A percentile compares a stretch with the other conserved stretches of the same genome.
Evolutionary conservation across 2,329 filamentous ascomycete genomes (phyloP).

Genomic region (Aspergillus neoniger): DNA sequence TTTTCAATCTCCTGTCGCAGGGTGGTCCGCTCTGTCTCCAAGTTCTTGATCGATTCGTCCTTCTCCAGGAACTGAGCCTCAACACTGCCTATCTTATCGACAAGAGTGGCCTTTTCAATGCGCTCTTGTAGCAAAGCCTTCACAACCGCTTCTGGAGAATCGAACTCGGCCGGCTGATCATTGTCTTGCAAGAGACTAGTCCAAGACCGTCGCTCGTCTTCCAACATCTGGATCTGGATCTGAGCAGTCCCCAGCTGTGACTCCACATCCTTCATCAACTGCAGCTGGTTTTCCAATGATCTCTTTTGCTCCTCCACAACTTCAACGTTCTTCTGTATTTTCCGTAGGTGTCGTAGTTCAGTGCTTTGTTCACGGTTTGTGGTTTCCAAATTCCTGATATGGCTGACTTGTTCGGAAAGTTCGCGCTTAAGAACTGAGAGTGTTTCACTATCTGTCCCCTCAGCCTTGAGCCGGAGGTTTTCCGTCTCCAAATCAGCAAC

Average conservation of each 20-base stretch:
- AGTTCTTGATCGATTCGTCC: conserved; percentile 69
- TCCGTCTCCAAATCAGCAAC: conserved; percentile 78
- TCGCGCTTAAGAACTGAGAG: conserved; percentile 83
- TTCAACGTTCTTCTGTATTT: conserved; percentile 82
- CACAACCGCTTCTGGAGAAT: conserved; percentile 84
- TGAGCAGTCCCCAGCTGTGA: conserved; percentile 76
- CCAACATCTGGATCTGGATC: conserved; percentile 79
- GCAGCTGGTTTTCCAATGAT: conserved; percentile 73
- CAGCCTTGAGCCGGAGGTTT: conserved; percentile 78
- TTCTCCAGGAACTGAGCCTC: conserved; percentile 77
- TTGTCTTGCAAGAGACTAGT: conserved; percentile 77
- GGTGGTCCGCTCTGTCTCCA: conserved; percentile 69
- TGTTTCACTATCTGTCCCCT: conserved; percentile 83
- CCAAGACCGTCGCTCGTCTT: conserved; percentile 88
- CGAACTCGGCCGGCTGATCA: conserved; percentile 68
- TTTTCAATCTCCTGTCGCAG: conserved; percentile 72
- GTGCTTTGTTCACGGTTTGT: conserved; percentile 75
- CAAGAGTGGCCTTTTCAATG: conserved; percentile 74
- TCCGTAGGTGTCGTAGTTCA: conserved; percentile 80
- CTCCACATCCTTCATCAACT: conserved; percentile 72
- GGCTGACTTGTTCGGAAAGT: conserved; percentile 85
- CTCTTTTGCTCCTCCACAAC: conserved; percentile 95
- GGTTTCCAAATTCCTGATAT: conserved; percentile 81
- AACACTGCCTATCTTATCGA: conserved; percentile 76
- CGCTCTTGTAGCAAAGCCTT: conserved; percentile 81